Conservation (phyloP, 352 stramenopile genomes). For the Pythium monospermum region DNA sequence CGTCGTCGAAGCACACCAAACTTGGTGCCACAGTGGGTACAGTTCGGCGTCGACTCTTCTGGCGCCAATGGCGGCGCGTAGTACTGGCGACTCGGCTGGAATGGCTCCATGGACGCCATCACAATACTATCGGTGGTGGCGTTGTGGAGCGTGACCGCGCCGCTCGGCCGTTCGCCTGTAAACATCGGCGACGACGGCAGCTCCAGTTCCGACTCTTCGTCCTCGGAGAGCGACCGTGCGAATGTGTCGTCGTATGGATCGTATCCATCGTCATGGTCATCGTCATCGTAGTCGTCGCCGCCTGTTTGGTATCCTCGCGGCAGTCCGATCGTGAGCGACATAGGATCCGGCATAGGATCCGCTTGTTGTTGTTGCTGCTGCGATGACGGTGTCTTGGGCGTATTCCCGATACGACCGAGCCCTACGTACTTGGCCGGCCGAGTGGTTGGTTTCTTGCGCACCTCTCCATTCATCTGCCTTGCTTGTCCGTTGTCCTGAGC, state of each 20-base stretch:
- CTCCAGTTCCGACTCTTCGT: constrained; percentile 16
- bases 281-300: background rate
- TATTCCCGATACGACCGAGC: constrained; percentile 9
- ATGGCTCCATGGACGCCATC: constrained; percentile 16
- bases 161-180: background rate
- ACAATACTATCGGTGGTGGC: background rate
- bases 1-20: constrained; percentile 73
- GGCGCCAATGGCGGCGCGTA: constrained; percentile 54
- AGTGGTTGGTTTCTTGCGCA: background rate
- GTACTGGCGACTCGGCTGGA: constrained; percentile 33
- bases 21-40: constrained; percentile 59
- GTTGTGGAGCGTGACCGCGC: background rate
- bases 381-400: background rate
- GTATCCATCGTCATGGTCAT: constrained; percentile 1
- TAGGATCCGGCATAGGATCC: background rate
- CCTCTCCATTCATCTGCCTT: too few species aligned
- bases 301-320: constrained; percentile 1
- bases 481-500: too few species aligned
- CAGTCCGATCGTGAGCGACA: constrained; percentile 17
- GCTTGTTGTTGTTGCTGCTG: constrained; percentile 2
- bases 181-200: background rate
- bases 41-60: constrained; percentile 40
- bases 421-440: constrained; percentile 8
- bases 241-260: too few species aligned
- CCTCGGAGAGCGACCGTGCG: constrained; percentile 11